These are phyloP conservation scores for Penicillium polonicum DNA, from an alignment of 2,329 filamentous ascomycete genomes.

Conservation along the genomic window DNA sequence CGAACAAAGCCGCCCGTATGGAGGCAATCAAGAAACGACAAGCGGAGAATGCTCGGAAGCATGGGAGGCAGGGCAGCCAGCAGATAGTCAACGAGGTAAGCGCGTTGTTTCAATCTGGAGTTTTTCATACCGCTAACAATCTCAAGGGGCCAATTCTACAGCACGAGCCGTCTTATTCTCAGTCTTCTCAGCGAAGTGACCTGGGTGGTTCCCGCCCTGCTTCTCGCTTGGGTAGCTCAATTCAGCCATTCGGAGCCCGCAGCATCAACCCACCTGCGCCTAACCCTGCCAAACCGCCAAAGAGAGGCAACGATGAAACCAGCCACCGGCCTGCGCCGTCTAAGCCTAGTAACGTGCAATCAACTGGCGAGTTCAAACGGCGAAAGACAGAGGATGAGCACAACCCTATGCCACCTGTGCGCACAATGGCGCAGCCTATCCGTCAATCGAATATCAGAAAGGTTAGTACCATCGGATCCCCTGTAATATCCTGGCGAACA, in stretches of 20 bases:
- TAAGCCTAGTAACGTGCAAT: conserved; percentile 52
- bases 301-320: conserved; percentile 66
- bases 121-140: conserved; percentile 5
- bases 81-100: conserved; percentile 42
- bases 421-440: conserved; percentile 79
- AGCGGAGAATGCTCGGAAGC: conserved; percentile 47
- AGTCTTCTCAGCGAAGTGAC: conserved; percentile 46
- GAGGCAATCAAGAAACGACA: conserved; percentile 57
- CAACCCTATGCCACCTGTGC: conserved; percentile 59
- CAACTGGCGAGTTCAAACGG: conserved; percentile 73
- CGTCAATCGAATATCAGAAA: conserved; percentile 74
- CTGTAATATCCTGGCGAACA: background rate
- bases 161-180: conserved; percentile 31
- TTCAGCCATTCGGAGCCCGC: conserved; percentile 59
- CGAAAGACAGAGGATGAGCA: conserved; percentile 74
- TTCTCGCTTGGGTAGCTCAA: conserved; percentile 42
- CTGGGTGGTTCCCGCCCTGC: conserved; percentile 52
- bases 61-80: conserved; percentile 47
- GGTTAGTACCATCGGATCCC: conserved; percentile 48
- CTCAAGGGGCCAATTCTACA: conserved; percentile 27
- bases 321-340: conserved; percentile 42
- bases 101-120: background rate
- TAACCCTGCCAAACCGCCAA: conserved; percentile 69
- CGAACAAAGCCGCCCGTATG: conserved; percentile 65
- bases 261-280: conserved; percentile 59